A percentile compares a stretch with the other conserved stretches of the same genome.
Evolutionary conservation across 805 yeast genomes (phyloP).

Genomic region (Tetrapisispora pingtungensis): DNA sequence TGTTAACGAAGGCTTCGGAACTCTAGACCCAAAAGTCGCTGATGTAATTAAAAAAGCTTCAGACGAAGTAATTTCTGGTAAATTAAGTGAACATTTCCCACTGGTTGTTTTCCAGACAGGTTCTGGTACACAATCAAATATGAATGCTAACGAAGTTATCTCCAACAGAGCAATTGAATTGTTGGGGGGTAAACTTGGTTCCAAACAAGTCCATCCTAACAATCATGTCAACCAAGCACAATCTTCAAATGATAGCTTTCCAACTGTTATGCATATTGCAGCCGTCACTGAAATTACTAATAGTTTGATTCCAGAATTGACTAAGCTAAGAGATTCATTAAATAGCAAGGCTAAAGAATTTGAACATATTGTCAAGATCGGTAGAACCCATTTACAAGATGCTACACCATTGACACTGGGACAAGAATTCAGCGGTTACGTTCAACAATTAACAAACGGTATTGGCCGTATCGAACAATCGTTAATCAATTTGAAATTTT

Average conservation of each 20-base stretch:
- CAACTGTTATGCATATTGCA: conserved; percentile 99
- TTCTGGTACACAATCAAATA: conserved; percentile 96
- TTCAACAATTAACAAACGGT: conserved; percentile 85
- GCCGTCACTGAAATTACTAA: conserved; percentile 82
- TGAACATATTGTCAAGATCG: conserved; percentile 85
- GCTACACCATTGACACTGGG: conserved; percentile 97
- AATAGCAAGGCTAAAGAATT: conserved; percentile 75
- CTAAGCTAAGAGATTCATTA: conserved; percentile 67
- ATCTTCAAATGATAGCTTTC: conserved; percentile 98
- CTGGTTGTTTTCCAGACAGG: conserved; percentile 98
- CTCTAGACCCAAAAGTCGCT: conserved; percentile 74
- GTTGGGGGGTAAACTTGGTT: conserved; percentile 84
- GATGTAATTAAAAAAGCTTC: conserved; percentile 88
- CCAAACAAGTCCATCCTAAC: conserved; percentile 93
- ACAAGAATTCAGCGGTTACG: conserved; percentile 96
- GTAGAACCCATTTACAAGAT: conserved; percentile 98
- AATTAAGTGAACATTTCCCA: conserved; percentile 89
- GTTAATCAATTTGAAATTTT: conserved; percentile 63
- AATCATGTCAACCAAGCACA: conserved; percentile 98
- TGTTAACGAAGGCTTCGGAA: conserved; percentile 75
- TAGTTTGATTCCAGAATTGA: conserved; percentile 71
- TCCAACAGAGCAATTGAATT: conserved; percentile 96
- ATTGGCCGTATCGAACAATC: conserved; percentile 72
- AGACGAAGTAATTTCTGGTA: conserved; percentile 87
- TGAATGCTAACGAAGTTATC: conserved; percentile 98